A percentile compares a stretch with the other conserved stretches of the same genome.
Conservation (phyloP, 139 green algal species). For the Chlorokybus atmophyticus region DNA sequence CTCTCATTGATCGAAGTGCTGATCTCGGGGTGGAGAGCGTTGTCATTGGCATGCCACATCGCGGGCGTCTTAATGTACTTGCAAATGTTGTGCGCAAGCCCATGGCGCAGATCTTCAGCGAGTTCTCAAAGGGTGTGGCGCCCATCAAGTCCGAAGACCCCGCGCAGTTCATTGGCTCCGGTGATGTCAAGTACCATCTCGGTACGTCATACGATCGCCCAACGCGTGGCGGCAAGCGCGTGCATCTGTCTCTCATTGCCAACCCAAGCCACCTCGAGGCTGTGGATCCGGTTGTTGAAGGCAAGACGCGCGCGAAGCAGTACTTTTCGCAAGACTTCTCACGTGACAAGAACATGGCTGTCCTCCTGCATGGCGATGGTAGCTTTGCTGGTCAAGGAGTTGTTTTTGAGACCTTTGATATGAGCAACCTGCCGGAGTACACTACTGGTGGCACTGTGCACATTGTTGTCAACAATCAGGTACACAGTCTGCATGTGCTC, state of each 20-base stretch:
- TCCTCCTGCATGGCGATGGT: constrained; percentile 94
- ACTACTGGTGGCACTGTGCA: constrained; percentile 84
- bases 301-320: constrained; percentile 92
- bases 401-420: constrained; percentile 94
- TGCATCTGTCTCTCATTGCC: constrained; percentile 86
- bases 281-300: constrained; percentile 79
- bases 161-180: constrained; percentile 19
- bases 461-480: constrained; percentile 96
- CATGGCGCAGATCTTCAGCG: constrained; percentile 85
- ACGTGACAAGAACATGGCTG: constrained; percentile 51
- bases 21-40: constrained; percentile 72
- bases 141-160: neutral
- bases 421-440: constrained; percentile 87
- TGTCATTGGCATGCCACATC: constrained; percentile 68
- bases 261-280: constrained; percentile 94
- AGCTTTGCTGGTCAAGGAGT: constrained; percentile 90
- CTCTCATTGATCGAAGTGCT: constrained; percentile 74
- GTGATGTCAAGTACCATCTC: constrained; percentile 98
- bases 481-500: too few relatives aligned
- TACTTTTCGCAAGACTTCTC: constrained; percentile 56
- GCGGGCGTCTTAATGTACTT: constrained; percentile 88
- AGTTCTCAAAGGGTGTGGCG: constrained; percentile 48
- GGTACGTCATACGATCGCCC: constrained; percentile 87
- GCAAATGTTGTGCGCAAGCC: constrained; percentile 97
- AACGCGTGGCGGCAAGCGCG: constrained; percentile 63